Evolutionary conservation across 495 filamentous ascomycete genomes (phyloP), one percentile per base, ranked within the genome.

Genomic region (Hypoxylon lenormandii): DNA sequence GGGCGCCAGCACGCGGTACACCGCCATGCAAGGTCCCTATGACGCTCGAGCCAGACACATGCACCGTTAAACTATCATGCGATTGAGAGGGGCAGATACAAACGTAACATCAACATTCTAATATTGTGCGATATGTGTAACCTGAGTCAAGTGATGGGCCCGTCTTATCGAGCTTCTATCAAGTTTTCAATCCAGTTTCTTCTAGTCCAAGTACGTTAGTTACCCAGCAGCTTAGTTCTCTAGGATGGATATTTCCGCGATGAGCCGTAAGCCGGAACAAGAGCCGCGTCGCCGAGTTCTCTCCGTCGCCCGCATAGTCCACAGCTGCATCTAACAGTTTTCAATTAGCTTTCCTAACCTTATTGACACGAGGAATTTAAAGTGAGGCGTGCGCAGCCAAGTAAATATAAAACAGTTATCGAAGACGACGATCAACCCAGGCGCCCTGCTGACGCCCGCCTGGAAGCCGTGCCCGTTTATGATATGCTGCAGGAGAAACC

Each of bases 381-480:
- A n/a, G n/a, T n/a, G n/a, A n/a, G n/a, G n/a, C 5, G 12, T 12
- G 37, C 5, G 37, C n/a, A 5, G 37, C 37, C 11, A 40, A 6
- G 11, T 40, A 40, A 6, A 13, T 13, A 40, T 40, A 40, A 13
- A 40, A 13, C 37, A 13, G 37, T 40, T 40, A 13, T 40, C 37
- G 12, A 40, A 40, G 11, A 40, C n/a, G 37, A 40, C 37, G 11
- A 40, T 40, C 37, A 13, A 40, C n/a, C 37, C n/a, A 5, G 37
- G 37, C 8, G 37, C 37, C 37, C 37, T 12, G 11, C 37, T 40
- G 37, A 40, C 37, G 40, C 80, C 74, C 16, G 76, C 76, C 50
- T 80, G 79, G 59, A 80, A 82, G 65, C 81, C 80, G 62, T 80
- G 78, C 6, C 79, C 79, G 53, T 59, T 73, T 13, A 72, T 66